Conservation (phyloP, 129 eudicot genomes). For the Sambucus nigra region DNA sequence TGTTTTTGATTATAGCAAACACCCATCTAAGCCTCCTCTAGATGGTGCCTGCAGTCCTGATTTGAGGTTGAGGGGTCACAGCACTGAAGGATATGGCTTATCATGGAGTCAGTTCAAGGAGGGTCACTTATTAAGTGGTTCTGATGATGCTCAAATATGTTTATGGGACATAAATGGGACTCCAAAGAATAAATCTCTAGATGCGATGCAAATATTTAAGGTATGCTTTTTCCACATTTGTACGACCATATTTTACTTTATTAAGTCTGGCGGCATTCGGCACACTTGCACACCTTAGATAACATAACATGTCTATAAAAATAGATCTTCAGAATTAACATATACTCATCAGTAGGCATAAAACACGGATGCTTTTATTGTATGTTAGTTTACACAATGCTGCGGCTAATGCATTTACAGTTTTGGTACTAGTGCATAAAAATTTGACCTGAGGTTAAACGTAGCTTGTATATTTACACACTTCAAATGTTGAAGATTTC, state of each 20-base stretch:
- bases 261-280: not conserved
- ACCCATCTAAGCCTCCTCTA: slow-evolving; percentile 83
- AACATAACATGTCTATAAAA: not conserved
- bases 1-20: slow-evolving; percentile 89
- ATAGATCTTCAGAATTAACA: too few relatives aligned
- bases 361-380: too few relatives aligned
- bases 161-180: slow-evolving; percentile 87
- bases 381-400: too few relatives aligned
- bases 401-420: too few relatives aligned
- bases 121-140: slow-evolving; percentile 90
- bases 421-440: too few relatives aligned
- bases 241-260: not conserved
- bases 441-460: too few relatives aligned
- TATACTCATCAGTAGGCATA: too few relatives aligned
- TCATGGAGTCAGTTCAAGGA: slow-evolving; percentile 93
- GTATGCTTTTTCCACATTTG: slow-evolving; percentile 17
- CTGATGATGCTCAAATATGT: slow-evolving; percentile 98
- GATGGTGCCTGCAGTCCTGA: slow-evolving; percentile 92
- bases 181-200: slow-evolving; percentile 66
- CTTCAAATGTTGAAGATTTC: too few relatives aligned
- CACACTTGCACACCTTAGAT: not conserved
- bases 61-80: slow-evolving; percentile 83
- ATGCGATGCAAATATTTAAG: slow-evolving; percentile 89
- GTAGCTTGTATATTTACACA: too few relatives aligned
- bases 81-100: slow-evolving; percentile 82